Conservation (phyloP, 495 filamentous ascomycete species). For the Cercophora newfieldiana region DNA sequence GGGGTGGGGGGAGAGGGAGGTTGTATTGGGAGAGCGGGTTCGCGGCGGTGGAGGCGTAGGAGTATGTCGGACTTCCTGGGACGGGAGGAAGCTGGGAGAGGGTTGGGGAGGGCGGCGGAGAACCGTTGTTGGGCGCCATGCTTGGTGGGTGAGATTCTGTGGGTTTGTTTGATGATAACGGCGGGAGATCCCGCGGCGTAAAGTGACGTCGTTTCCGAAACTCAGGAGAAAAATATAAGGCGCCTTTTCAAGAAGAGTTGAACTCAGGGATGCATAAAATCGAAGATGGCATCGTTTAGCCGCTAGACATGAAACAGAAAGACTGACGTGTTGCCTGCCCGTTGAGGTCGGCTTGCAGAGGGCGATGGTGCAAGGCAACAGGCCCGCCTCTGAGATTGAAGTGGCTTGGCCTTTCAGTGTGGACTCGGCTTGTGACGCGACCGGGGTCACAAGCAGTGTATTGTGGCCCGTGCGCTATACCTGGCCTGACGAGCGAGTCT, state of each 20-base stretch:
- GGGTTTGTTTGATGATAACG: slow-evolving; percentile 8
- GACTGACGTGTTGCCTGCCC: background rate
- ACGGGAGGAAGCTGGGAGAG: slow-evolving; percentile 53
- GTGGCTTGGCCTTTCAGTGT: background rate
- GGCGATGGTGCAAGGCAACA: background rate
- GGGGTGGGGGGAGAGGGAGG: slow-evolving; percentile 58
- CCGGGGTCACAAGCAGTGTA: background rate
- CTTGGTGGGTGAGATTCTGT: background rate
- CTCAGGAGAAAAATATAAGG: background rate
- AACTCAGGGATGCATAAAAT: background rate
- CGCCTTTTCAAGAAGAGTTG: background rate
- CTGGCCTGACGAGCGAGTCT: too few relatives aligned
- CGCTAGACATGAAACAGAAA: background rate
- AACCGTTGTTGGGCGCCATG: background rate
- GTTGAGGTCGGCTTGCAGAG: background rate
- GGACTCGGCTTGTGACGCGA: slow-evolving; percentile 5
- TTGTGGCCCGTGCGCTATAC: background rate
- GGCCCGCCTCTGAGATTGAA: background rate
- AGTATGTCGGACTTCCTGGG: slow-evolving; percentile 59
- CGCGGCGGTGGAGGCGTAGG: slow-evolving; percentile 60
- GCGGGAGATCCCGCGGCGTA: background rate
- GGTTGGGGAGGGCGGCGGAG: slow-evolving; percentile 43
- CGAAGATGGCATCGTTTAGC: background rate
- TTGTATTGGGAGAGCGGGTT: slow-evolving; percentile 58
- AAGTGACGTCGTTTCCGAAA: background rate